Evolutionary conservation across 2,329 filamentous ascomycete species (phyloP), one percentile per base, ranked within the genome.

Genomic region (Proliferodiscus dingleyae): DNA sequence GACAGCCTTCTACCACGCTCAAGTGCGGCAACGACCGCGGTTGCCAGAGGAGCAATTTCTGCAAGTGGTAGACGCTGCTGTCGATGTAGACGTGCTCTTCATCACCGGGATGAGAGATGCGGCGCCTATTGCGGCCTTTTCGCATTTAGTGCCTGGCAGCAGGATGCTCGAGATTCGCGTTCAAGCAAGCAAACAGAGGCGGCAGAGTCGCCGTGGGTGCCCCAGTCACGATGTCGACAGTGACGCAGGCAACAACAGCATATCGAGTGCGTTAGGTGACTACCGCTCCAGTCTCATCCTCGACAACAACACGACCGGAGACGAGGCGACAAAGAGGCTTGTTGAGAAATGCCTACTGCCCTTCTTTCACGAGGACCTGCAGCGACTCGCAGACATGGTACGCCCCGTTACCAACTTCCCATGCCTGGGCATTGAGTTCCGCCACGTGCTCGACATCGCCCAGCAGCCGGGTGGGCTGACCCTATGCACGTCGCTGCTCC

Each of bases 51-150:
- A 57, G 43, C 49, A 56, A 33, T 59, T 59, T 69, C 78, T 74
- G 32, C 47, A 66, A 19, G 61, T 73, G 2, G 71, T 82, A 2
- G 15, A 64, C 26, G 45, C 50, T 10, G 66, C 68, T 5, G 50
- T 9, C 40, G 68, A 69, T 59, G 64, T 69, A 2, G 73, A 81
- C 45, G 75, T 82, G 38, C 62, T 84, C 34, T 46, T 84, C 0
- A 74, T 85, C 52, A 83, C 79, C 29, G 56, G 55, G 15, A 57
- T 59, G 55, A 57, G 78, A 67, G 80, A 85, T 39, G 64, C 75
- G 38, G 72, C 77, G 4, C 80, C 80, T 0, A 68, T 82, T 9
- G 65, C 74, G 49, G 33, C 51, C 10, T 72, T 80, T 0, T 74
- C 74, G n/a, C 72, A 75, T 64, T 56, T 81, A 19, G 72, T 80